Base-by-base conservation (phyloP, 208 protist genomes). In the Crithidia bombi region DNA sequence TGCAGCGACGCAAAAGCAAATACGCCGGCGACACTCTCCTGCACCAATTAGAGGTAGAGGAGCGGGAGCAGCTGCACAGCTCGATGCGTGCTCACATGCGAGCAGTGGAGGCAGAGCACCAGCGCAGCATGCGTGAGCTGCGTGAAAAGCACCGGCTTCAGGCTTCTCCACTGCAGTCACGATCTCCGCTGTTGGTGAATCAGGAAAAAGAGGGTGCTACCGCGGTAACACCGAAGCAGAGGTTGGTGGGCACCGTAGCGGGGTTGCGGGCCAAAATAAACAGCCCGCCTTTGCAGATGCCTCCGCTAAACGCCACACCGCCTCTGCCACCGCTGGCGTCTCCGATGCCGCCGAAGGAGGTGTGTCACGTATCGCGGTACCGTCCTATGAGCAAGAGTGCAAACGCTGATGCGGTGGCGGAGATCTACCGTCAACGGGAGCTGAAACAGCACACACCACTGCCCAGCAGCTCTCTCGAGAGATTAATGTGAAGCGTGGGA, bases 51-150 rank as follows among this genome's bases (percentile, higher is more conserved):
- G 30, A 56, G 11, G n/a, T 49, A 43, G 52, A 65, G 26, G 66
- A 69, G 30, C 14, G 52, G 41, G 35, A 49, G 26, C 65, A 55
- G 57, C n/a, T 71, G 12, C 44, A 66, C 21, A 54, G 55, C 17
- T 21, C 41, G 12, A 77, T 70, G 57, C 64, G 35, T 9, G 35
- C 56, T 1, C 64, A 57, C 55, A 51, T 67, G 64, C 49, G 38
- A 5, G 41, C 43, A 7, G 49, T 57, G 1, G 71, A 77, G 17
- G 46, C n/a, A 5, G 46, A 58, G 15, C 71, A 70, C 17, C 43
- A 66, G 56, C 46, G 50, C 6, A 61, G 14, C 26, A 35, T 76
- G 44, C 65, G 36, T 2, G 61, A 41, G 33, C 47, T 66, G 44
- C 61, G 61, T 0, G 61, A 32, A 9, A 57, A 61, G 30, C 36